These are phyloP conservation scores for Protomyces inouyei DNA, from an alignment of 1,139 yeast species.

Conservation along the genomic window DNA sequence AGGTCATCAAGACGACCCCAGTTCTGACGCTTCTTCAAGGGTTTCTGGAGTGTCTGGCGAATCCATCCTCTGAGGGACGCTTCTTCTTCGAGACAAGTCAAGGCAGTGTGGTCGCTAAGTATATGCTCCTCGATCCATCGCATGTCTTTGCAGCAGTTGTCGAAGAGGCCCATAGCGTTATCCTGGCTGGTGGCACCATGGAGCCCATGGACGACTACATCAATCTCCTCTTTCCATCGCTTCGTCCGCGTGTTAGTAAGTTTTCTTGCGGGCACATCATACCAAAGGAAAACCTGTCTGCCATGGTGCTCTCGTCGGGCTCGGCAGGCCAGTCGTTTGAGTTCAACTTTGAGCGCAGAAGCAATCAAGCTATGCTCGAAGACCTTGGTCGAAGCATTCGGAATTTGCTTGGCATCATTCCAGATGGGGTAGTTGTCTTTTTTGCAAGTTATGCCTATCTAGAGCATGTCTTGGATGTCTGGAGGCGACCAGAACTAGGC, in stretches of 20 bases:
- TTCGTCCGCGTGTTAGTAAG: slow-evolving; percentile 45
- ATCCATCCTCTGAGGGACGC: slow-evolving; percentile 77
- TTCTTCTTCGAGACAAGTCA: slow-evolving; percentile 51
- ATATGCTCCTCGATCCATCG: slow-evolving; percentile 78
- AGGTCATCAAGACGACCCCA: slow-evolving; percentile 42
- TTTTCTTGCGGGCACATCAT: slow-evolving; percentile 84
- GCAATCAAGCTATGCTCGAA: slow-evolving; percentile 45
- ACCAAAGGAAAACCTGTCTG: slow-evolving; percentile 62
- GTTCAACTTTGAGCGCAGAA: slow-evolving; percentile 66
- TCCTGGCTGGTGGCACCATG: slow-evolving; percentile 95
- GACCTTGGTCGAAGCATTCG: slow-evolving; percentile 53
- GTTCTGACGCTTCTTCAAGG: slow-evolving; percentile 60
- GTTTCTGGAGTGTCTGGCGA: slow-evolving; percentile 61
- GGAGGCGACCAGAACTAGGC: slow-evolving; percentile 44
- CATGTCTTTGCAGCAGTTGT: slow-evolving; percentile 62
- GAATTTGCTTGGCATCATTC: slow-evolving; percentile 49
- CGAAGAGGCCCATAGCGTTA: slow-evolving; percentile 61
- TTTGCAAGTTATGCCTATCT: slow-evolving; percentile 76
- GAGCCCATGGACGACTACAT: slow-evolving; percentile 75
- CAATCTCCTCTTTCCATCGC: slow-evolving; percentile 60
- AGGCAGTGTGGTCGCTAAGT: slow-evolving; percentile 48
- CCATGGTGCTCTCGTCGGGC: slow-evolving; percentile 49
- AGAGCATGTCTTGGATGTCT: slow-evolving; percentile 46
- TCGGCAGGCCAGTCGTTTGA: slow-evolving; percentile 45
- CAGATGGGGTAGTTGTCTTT: slow-evolving; percentile 73